Base-by-base conservation (phyloP, 2,329 filamentous ascomycete genomes). In the Diaporthe vexans region DNA sequence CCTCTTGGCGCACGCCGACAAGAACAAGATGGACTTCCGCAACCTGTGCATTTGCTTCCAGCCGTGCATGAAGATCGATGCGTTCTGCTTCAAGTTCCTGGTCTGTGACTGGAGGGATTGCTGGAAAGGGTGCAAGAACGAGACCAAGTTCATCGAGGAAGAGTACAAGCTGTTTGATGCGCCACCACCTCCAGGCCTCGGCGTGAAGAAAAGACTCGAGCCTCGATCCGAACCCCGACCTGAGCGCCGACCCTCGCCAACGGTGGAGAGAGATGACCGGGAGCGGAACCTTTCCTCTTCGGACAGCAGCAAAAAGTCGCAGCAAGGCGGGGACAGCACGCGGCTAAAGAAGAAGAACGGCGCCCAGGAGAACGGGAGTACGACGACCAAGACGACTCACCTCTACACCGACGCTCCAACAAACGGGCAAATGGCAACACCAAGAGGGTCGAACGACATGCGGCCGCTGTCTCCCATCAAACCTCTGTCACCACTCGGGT, bases 21-120 rank as follows among this genome's bases (percentile, higher is more conserved):
- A 96, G 86, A 98, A 98, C 89, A 98, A 97, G 86, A 98, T 98
- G 96, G 95, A 97, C 81, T 98, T 96, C 81, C 92, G 94, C 81
- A 98, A 98, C 78, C 87, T 98, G 33, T 97, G 95, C 85, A 97
- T 98, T 79, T 98, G 96, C 85, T 98, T 98, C 84, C 95, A 98
- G 83, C 96, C 96, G 4, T 97, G 95, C 83, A 95, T 98, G 90
- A 97, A 96, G 84, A 97, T 98, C 74, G 96, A 98, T 80, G 93
- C 93, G 0, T 97, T 96, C 82, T 97, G 95, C 82, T 98, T 98
- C 88, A 95, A 95, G 79, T 98, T 98, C 77, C 88, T 98, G 17
- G 95, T 98, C 26, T 94, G 95, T 80, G 94, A 98, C 81, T 98
- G 96, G 96, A 92, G 95, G 78, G 93, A 97, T 78, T 98, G 96